A percentile compares a stretch with the other conserved stretches of the same genome.
Evolutionary conservation across 2,329 filamentous ascomycete species (phyloP).

Genomic region (Fusarium secorum): DNA sequence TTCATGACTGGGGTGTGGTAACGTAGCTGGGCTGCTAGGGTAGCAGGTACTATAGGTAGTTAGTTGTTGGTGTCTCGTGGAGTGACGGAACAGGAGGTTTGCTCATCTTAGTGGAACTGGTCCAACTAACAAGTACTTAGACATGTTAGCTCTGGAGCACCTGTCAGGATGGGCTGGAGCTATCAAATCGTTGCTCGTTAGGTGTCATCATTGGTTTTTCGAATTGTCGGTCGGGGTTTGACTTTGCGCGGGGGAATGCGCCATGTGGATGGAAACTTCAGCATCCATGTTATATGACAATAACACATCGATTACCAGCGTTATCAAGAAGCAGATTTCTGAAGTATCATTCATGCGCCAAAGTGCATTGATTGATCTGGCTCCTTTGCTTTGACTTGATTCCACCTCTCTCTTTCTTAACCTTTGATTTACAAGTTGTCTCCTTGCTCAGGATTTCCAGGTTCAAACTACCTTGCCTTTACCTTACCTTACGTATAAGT

Average conservation of each 20-base stretch:
- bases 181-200: constrained; percentile 8
- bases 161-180: constrained; percentile 14
- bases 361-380: not conserved
- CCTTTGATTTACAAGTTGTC: not conserved
- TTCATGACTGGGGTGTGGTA: not conserved
- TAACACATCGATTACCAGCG: not conserved
- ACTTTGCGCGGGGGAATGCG: not conserved
- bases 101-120: constrained; percentile 22
- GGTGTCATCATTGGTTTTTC: constrained; percentile 16
- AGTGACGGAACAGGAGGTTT: constrained; percentile 13
- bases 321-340: not conserved
- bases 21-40: no score
- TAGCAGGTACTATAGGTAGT: not conserved
- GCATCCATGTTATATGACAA: not conserved
- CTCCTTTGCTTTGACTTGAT: not conserved
- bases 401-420: not conserved
- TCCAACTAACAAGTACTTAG: not conserved
- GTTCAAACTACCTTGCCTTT: not conserved
- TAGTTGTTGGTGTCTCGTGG: constrained; percentile 5
- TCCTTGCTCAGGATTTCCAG: not conserved
- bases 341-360: not conserved
- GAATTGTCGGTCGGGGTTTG: not conserved
- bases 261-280: not conserved
- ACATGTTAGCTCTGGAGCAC: constrained; percentile 10
- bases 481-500: not conserved